Evolutionary conservation across 768 basidiomycete genomes (phyloP), one percentile per base, ranked within the genome.

Genomic region (Psilocybe cubensis): DNA sequence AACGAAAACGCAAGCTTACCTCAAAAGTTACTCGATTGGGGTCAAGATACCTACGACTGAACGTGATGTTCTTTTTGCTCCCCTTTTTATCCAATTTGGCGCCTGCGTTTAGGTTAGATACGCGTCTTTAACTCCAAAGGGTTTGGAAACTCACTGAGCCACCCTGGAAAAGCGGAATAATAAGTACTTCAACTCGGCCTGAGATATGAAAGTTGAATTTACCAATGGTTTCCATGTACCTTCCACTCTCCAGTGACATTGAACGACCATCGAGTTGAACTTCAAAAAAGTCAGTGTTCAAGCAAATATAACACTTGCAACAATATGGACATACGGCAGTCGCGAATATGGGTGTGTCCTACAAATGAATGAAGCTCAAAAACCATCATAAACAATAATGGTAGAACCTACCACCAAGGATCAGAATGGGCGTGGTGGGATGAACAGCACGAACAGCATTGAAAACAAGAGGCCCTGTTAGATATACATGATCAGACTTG

Each of bases 171-270:
- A 25, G 20, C 40, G 44, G 40, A 24, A 20, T 5, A 9, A n/a
- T 48, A 6, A 48, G 35, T 44, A 25, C 4, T 57, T 2, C 18
- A 50, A 27, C 11, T 29, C 10, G 4, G 23, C 18, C 18, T 11
- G 5, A 33, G 10, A 28, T 5, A 14, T n/a, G n/a, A 38, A 6
- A 21, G 11, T 20, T 20, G 24, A 49, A 63, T 82, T 11, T 50
- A 89, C 92, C 93, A 52, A 96, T 76, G 6, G 94, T 97, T 74
- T 97, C 95, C 88, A 96, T 91, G 68, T 96, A 96, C 21, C 92
- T 78, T 17, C 95, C 91, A 61, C 91, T 89, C 65, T 93, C 90
- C 58, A 95, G 68, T 1, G 88, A 78, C 76, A 94, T 91, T 0
- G 88, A 87, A n/a, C 87, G 80, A 3, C 80, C 82, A 70, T 94